These are phyloP conservation scores for Cordyceps cateniannulata DNA, from an alignment of 2,329 filamentous ascomycete genomes.

Conservation along the genomic window DNA sequence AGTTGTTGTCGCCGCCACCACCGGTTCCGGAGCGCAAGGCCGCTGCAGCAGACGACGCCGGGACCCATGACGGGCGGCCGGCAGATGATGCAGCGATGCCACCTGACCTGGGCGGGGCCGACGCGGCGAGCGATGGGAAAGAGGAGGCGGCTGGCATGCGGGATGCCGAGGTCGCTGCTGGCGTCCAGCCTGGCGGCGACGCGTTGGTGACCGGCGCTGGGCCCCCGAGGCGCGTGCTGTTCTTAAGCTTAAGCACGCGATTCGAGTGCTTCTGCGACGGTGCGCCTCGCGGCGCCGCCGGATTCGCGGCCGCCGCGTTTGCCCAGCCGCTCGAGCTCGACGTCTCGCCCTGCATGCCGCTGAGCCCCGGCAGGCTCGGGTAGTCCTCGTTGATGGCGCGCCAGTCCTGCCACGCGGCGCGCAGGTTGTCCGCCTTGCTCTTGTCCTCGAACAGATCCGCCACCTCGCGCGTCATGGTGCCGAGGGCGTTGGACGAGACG, in stretches of 20 bases:
- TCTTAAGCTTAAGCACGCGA: constrained; percentile 52
- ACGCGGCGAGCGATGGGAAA: constrained; percentile 32
- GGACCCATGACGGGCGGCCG: constrained; percentile 19
- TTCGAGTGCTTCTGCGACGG: constrained; percentile 44
- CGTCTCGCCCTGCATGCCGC: constrained; percentile 58
- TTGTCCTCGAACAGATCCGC: constrained; percentile 88
- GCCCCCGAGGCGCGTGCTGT: constrained; percentile 43
- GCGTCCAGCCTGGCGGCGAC: constrained; percentile 20
- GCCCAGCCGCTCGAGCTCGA: constrained; percentile 54
- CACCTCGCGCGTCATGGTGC: constrained; percentile 84
- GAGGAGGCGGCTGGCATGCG: constrained; percentile 21
- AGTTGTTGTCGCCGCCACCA: constrained; percentile 51
- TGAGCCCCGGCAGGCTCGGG: constrained; percentile 72
- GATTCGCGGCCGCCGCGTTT: constrained; percentile 54
- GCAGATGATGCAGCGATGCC: not conserved
- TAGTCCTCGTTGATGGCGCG: constrained; percentile 95
- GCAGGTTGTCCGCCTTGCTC: constrained; percentile 62
- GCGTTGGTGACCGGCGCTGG: constrained; percentile 21
- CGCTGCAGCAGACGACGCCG: constrained; percentile 9
- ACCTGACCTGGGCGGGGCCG: not conserved
- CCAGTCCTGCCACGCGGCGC: constrained; percentile 91
- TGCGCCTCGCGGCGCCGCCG: constrained; percentile 29
- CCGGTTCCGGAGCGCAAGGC: constrained; percentile 16
- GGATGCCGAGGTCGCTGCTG: constrained; percentile 14
- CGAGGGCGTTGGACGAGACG: constrained; percentile 70